phyloP scores from a whole-genome alignment of 352 stramenopile genomes.

The Phytophthora hybrid region DNA sequence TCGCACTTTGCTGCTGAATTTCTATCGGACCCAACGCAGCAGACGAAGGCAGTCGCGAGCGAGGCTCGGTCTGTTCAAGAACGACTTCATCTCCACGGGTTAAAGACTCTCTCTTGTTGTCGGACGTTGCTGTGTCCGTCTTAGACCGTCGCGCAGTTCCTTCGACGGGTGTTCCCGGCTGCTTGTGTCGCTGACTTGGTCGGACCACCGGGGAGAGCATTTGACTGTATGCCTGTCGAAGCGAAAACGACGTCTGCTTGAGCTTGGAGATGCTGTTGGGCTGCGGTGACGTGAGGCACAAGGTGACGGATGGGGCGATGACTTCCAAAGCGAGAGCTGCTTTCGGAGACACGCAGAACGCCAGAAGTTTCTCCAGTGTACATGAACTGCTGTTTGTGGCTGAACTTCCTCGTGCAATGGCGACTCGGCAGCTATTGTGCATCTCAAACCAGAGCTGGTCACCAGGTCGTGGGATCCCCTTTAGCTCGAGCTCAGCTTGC shows the following conservation, averaged over 20 bases:
- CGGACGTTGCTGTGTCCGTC: conserved; percentile 1
- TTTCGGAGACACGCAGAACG: conserved; percentile 49
- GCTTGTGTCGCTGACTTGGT: conserved; percentile 49
- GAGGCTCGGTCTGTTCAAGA: conserved; percentile 7
- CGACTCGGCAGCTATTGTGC: conserved; percentile 54
- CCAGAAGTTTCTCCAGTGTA: conserved; percentile 62
- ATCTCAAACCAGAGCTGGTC: conserved; percentile 70
- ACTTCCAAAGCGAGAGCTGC: conserved; percentile 49
- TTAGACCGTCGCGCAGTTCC: conserved; percentile 6
- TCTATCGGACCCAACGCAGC: conserved; percentile 25
- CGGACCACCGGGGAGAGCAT: conserved; percentile 63
- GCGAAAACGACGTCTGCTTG: conserved; percentile 48
- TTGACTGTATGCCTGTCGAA: conserved; percentile 60
- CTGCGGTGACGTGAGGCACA: conserved; percentile 53
- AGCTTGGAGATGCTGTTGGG: conserved; percentile 38
- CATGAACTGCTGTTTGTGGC: conserved; percentile 15
- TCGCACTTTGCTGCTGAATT: conserved; percentile 11
- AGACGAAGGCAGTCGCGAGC: conserved; percentile 21
- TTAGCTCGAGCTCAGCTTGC: conserved; percentile 49
- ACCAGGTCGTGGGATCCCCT: conserved; percentile 31
- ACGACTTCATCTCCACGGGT: neutral
- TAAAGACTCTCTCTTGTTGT: conserved; percentile 5
- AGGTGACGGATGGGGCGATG: conserved; percentile 40
- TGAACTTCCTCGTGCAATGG: conserved; percentile 36
- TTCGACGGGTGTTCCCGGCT: conserved; percentile 4